Evolutionary conservation across 805 yeast species (phyloP), one percentile per base, ranked within the genome.

Genomic region (Saccharomycopsis babjevae): DNA sequence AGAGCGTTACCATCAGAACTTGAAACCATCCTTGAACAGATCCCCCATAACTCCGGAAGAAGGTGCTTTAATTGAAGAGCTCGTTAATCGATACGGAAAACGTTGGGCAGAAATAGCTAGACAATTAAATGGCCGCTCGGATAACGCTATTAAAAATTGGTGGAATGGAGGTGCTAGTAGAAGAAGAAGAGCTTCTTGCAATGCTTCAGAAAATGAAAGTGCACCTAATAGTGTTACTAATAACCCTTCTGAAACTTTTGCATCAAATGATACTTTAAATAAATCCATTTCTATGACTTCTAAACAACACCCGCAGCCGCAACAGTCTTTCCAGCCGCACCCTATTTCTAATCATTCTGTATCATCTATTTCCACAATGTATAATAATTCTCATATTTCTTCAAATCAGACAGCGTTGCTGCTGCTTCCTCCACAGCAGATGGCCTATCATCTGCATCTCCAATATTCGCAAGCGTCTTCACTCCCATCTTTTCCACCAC

Each of bases 121-220:
- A 58, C 96, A 89, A 72, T 74, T 90, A 61, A 86, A 88, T 64
- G 96, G 97, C 1, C 77, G 97, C 59, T 80, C 87, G n/a, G 97
- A 90, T 72, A 90, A 89, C 71, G 91, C 96, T 22, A 89, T 89
- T 67, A 89, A 89, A 70, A 91, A 91, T 73, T 91, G 97, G 97
- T 90, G 97, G 97, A 89, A 89, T 69, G 96, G 97, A 3, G 96
- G 96, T 8, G 93, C 96, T 15, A 89, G 88, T 70, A 78, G 96
- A 63, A 76, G 96, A 63, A 80, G 94, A 68, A 75, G 90, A 65
- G 78, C 79, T 34, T 71, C 77, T 1, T 70, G 72, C 11, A 70
- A 70, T 39, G 68, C 73, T 15, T 20, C 39, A 32, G 56, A 59
- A 40, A 56, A n/a, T 36, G 52, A 25, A 54, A 36, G 39, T 43